A percentile compares a stretch with the other conserved stretches of the same genome.
Evolutionary conservation across 83 land plant species (phyloP).

Genomic region (Picea abies): DNA sequence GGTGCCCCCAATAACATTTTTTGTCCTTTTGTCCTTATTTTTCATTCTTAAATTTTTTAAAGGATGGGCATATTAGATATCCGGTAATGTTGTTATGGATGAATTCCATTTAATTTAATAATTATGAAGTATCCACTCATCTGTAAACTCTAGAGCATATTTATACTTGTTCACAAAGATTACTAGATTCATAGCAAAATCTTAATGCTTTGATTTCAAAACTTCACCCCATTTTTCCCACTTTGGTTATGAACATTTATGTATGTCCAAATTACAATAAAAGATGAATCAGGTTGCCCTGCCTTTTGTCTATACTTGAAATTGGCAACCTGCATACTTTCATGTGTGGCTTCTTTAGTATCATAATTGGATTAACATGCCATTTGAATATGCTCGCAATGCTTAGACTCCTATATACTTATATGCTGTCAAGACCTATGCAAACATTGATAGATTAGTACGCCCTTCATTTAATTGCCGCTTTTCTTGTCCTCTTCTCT

Average conservation of each 20-base stretch:
- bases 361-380: neutral
- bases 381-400: neutral
- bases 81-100: neutral
- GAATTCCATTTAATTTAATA: neutral
- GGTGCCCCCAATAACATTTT: slow-evolving; percentile 39
- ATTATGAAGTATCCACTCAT: neutral
- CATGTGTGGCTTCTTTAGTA: neutral
- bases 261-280: too few relatives aligned
- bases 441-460: neutral
- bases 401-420: neutral
- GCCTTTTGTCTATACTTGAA: neutral
- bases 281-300: too few relatives aligned
- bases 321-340: neutral
- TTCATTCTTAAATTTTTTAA: neutral
- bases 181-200: neutral
- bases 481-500: neutral
- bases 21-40: slow-evolving; percentile 3
- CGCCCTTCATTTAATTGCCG: neutral
- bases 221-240: too few relatives aligned
- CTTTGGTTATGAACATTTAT: too few relatives aligned
- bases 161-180: neutral
- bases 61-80: neutral
- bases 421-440: neutral
- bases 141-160: neutral
- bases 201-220: too few relatives aligned